Percentiles rank a stretch among this genome's conserved stretches.
These are phyloP conservation scores for Pseudocercospora eumusae DNA, from an alignment of 2,329 filamentous ascomycete species.

Conservation along the genomic window DNA sequence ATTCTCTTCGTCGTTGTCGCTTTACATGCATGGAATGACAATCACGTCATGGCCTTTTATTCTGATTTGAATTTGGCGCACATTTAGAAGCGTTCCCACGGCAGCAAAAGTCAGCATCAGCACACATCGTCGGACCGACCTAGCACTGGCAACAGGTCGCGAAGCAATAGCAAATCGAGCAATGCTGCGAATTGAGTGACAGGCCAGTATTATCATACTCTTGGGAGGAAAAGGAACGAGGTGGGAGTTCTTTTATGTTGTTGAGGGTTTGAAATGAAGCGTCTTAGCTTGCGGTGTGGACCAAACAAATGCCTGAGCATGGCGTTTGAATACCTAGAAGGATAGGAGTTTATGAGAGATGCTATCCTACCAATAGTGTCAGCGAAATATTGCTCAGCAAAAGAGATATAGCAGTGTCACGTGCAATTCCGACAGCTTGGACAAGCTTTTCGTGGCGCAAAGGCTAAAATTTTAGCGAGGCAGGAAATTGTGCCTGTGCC, in stretches of 20 bases:
- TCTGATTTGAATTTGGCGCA: conserved; percentile 30
- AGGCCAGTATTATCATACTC: conserved; percentile 1
- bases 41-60: conserved; percentile 24
- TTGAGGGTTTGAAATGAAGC: conserved; percentile 18
- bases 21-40: conserved; percentile 20
- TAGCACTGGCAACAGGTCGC: conserved; percentile 24
- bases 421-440: neutral
- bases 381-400: conserved; percentile 8
- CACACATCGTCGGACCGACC: conserved; percentile 17
- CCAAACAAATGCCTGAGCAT: conserved; percentile 20
- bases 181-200: conserved; percentile 22
- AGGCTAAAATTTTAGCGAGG: neutral
- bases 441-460: conserved; percentile 2
- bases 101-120: conserved; percentile 29
- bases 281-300: conserved; percentile 8
- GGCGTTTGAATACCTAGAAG: conserved; percentile 31
- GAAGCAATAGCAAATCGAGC: conserved; percentile 26
- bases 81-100: conserved; percentile 30
- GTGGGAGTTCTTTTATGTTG: conserved; percentile 11
- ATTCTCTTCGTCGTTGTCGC: conserved; percentile 1
- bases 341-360: conserved; percentile 25
- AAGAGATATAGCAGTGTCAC: neutral
- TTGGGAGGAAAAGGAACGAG: conserved; percentile 12
- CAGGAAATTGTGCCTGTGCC: conserved; percentile 7
- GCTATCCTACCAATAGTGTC: conserved; percentile 27